Evolutionary conservation across 2,329 filamentous ascomycete species (phyloP).

Genomic region (Aspergillus glaucus): DNA sequence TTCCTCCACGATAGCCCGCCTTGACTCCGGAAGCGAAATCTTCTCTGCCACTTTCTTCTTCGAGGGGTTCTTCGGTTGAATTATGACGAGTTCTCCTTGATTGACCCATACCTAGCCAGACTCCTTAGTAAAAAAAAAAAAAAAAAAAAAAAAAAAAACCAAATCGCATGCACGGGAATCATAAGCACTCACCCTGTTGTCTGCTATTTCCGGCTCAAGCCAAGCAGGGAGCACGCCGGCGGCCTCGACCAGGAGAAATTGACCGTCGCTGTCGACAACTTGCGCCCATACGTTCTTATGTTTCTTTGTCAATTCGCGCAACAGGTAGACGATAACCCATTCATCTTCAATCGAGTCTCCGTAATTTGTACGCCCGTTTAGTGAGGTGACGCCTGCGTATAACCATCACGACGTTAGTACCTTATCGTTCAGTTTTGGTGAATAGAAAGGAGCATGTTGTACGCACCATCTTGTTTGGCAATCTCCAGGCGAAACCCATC

Average conservation of each 20-base stretch:
- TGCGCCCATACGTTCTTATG: slow-evolving; percentile 74
- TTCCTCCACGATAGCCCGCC: slow-evolving; percentile 52
- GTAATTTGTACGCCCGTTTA: slow-evolving; percentile 76
- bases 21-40: slow-evolving; percentile 60
- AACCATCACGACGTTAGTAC: slow-evolving; percentile 5
- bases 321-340: slow-evolving; percentile 88
- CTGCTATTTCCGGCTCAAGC: slow-evolving; percentile 85
- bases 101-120: slow-evolving; percentile 69
- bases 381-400: slow-evolving; percentile 45
- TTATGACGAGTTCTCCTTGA: slow-evolving; percentile 65
- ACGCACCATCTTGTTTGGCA: slow-evolving; percentile 54
- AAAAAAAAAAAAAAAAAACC: background rate
- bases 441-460: background rate
- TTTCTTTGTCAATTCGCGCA: slow-evolving; percentile 70
- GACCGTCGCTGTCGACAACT: slow-evolving; percentile 81
- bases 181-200: slow-evolving; percentile 55
- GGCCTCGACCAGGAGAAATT: slow-evolving; percentile 91
- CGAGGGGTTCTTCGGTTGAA: slow-evolving; percentile 50
- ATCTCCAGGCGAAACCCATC: slow-evolving; percentile 68
- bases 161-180: background rate
- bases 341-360: slow-evolving; percentile 95
- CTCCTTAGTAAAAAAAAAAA: background rate
- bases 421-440: background rate
- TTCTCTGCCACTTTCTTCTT: slow-evolving; percentile 33
- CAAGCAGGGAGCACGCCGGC: slow-evolving; percentile 81